Base-by-base conservation (phyloP, 2,329 filamentous ascomycete species). In the Chaetomium strumarium region DNA sequence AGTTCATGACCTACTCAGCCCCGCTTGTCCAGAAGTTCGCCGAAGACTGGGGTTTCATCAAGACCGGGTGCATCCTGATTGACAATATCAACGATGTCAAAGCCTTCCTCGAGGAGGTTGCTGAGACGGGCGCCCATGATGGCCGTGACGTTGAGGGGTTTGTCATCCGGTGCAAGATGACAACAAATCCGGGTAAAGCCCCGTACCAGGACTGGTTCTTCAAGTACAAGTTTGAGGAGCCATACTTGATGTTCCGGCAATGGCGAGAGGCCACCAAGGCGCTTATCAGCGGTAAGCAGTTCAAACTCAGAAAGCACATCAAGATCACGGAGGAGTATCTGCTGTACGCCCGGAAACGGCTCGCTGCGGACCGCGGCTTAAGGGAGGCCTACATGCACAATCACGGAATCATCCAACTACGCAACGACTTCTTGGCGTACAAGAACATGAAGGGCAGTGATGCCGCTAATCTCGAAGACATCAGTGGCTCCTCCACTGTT, bases 201-300 rank as follows among this genome's bases (percentile, higher is more conserved):
- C 78, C 80, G 0, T 93, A 84, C 67, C 73, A 80, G n/a, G 91
- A 99, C 68, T 99, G 93, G 93, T 99, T 99, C 71, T 99, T 99
- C 84, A 99, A 99, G 71, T 99, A 91, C 80, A 99, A 99, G 73
- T 99, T 99, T 55, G 93, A 99, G 66, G 93, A 99, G 72, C 93
- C 93, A 0, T 99, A 99, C 67, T 75, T 99, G 55, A 95, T 99
- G 90, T 99, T 97, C 71, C 84, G 93, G 20, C 93, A 99, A 72
- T 99, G 93, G 93, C 85, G 93, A 57, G 93, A 99, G 72, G 95
- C 88, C 67, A 99, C 93, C 39, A 97, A 96, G 68, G 80, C 88
- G 5, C 71, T 97, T 52, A 96, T 99, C 60, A 65, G 78, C 1
- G 86, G 86, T 13, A 86, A 81, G 61, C 72, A 81, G 37, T 89